Conservation (phyloP, 768 basidiomycete genomes). For the Podaxis sp. region DNA sequence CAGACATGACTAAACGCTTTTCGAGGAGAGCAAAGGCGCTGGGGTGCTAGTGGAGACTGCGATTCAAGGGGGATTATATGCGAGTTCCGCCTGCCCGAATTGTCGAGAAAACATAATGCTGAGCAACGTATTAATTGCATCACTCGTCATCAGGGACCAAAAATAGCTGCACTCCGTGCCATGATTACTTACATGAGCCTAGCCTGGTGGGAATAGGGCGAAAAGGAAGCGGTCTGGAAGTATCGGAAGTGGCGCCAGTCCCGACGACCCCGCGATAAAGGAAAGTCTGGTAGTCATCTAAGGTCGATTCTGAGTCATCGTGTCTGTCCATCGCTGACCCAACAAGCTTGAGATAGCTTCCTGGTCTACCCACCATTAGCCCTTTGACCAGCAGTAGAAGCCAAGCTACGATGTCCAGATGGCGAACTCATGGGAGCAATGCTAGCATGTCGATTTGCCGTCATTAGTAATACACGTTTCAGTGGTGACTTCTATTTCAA, state of each 20-base stretch:
- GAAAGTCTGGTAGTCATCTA: not conserved
- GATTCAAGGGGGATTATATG: not conserved
- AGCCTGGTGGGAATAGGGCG: not conserved
- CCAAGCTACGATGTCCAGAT: not conserved
- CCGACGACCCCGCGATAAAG: not conserved
- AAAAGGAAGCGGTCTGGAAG: not conserved
- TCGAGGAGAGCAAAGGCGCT: not conserved
- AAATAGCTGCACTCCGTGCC: constrained; percentile 4
- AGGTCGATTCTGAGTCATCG: not conserved
- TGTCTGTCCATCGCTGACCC: not conserved
- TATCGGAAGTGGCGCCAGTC: not conserved
- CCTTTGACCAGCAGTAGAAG: not conserved
- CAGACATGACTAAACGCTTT: constrained; percentile 6
- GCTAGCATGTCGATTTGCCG: not conserved
- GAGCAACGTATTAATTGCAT: no score
- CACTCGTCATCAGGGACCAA: no score
- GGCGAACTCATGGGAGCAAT: not conserved
- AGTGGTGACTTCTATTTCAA: not conserved
- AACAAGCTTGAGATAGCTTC: not conserved
- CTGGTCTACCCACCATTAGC: not conserved
- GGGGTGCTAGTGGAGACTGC: not conserved
- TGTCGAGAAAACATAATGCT: not conserved
- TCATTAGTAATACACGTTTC: not conserved
- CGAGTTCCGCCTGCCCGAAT: not conserved
- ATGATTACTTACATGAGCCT: no score